Conservation (phyloP, 345 rosid species). For the Citrus cavaleriei region DNA sequence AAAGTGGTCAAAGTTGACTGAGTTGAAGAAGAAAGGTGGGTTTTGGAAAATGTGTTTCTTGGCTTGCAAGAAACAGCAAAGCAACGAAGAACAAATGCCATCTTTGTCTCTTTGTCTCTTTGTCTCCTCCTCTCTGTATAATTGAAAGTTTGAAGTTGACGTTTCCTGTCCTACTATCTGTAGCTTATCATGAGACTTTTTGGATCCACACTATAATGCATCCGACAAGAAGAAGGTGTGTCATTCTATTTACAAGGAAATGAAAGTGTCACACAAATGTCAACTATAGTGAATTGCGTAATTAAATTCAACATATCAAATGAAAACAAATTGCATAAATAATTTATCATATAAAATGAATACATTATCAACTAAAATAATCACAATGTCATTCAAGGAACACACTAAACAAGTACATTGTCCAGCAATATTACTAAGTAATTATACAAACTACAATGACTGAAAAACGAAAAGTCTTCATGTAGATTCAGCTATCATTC, state of each 20-base stretch:
- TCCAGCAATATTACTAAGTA: no score
- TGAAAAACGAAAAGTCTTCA: no score
- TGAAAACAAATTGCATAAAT: no score
- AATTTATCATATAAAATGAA: no score
- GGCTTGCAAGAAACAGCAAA: neutral
- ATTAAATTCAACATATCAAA: no score
- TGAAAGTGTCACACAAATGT: neutral
- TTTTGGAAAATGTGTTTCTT: neutral
- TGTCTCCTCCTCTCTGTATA: neutral
- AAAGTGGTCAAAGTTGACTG: neutral
- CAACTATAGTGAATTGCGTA: no score
- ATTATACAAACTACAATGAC: no score
- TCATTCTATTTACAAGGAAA: neutral
- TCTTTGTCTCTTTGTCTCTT: neutral
- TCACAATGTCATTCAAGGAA: no score
- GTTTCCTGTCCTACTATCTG: neutral
- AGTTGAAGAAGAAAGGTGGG: neutral
- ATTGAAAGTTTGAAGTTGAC: neutral
- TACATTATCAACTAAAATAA: no score
- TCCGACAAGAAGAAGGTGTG: no score
- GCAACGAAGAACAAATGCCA: constrained; percentile 1
- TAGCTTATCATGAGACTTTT: neutral
- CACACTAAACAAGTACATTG: no score
- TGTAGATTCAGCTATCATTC: no score
- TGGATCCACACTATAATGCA: neutral